Conservation (phyloP, 257 asterid genomes). For the Solanum chmielewskii region DNA sequence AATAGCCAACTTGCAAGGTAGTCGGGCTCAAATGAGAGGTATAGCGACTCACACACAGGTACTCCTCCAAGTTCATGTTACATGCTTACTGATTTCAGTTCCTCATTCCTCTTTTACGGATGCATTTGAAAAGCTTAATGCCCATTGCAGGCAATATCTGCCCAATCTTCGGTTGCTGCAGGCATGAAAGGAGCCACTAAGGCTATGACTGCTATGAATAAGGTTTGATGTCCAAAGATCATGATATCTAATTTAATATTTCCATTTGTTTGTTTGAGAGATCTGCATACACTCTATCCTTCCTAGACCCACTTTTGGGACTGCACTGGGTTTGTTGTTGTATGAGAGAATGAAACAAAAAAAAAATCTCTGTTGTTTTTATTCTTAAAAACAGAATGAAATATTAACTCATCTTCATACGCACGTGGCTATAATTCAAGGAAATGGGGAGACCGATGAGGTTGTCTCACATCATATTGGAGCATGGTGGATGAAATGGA, state of each 20-base stretch:
- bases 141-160: slow-evolving; percentile 68
- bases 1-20: slow-evolving; percentile 80
- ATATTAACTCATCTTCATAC: not conserved
- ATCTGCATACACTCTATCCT: not conserved
- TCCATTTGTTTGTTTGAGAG: not conserved
- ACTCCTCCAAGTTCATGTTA: not conserved
- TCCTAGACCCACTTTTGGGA: not conserved
- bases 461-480: not conserved
- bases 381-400: not conserved
- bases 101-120: not conserved
- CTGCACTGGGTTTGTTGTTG: not conserved
- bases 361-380: not conserved
- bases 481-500: not conserved
- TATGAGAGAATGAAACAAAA: not conserved
- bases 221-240: slow-evolving; percentile 28
- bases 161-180: slow-evolving; percentile 84
- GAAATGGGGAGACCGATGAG: not conserved
- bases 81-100: not conserved
- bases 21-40: slow-evolving; percentile 98
- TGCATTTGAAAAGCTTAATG: not conserved
- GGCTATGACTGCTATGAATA: slow-evolving; percentile 92
- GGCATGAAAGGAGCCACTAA: slow-evolving; percentile 94
- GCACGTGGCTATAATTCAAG: not conserved
- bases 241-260: not conserved
- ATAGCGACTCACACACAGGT: slow-evolving; percentile 93